Evolutionary conservation across 2,329 filamentous ascomycete genomes (phyloP).

Genomic region (Xylaria digitata): DNA sequence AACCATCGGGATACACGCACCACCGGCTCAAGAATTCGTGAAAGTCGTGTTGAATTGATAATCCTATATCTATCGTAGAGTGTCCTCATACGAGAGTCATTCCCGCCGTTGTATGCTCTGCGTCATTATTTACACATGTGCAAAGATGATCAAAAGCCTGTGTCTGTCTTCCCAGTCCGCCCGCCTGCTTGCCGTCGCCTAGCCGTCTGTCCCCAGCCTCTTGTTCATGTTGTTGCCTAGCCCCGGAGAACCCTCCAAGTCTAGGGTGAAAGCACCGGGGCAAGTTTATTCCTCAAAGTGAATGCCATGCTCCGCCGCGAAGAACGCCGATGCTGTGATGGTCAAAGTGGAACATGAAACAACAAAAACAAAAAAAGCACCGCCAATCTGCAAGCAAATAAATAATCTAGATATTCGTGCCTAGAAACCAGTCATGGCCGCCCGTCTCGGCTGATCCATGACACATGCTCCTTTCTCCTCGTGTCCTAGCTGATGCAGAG

Average conservation of each 20-base stretch:
- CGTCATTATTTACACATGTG: constrained; percentile 10
- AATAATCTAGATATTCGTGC: constrained; percentile 32
- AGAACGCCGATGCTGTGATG: constrained; percentile 40
- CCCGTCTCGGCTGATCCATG: constrained; percentile 10
- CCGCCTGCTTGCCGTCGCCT: background rate
- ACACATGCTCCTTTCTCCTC: constrained; percentile 11
- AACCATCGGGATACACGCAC: background rate
- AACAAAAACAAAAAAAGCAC: constrained; percentile 11
- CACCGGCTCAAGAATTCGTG: background rate
- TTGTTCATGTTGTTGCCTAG: constrained; percentile 2
- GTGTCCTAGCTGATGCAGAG: constrained; percentile 20
- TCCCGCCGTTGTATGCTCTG: background rate
- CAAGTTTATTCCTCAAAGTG: constrained; percentile 18
- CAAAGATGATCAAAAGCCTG: background rate
- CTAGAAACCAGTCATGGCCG: constrained; percentile 18
- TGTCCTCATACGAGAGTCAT: background rate
- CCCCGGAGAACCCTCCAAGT: constrained; percentile 16
- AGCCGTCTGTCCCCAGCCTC: background rate
- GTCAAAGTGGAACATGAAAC: constrained; percentile 13
- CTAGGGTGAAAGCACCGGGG: constrained; percentile 27
- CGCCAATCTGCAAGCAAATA: constrained; percentile 32
- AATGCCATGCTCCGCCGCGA: constrained; percentile 25
- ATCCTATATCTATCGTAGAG: constrained; percentile 24
- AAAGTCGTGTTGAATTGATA: constrained; percentile 16
- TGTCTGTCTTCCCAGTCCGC: background rate